phyloP scores from a whole-genome alignment of 2,329 filamentous ascomycete species.

The Grosmannia clavigera region DNA sequence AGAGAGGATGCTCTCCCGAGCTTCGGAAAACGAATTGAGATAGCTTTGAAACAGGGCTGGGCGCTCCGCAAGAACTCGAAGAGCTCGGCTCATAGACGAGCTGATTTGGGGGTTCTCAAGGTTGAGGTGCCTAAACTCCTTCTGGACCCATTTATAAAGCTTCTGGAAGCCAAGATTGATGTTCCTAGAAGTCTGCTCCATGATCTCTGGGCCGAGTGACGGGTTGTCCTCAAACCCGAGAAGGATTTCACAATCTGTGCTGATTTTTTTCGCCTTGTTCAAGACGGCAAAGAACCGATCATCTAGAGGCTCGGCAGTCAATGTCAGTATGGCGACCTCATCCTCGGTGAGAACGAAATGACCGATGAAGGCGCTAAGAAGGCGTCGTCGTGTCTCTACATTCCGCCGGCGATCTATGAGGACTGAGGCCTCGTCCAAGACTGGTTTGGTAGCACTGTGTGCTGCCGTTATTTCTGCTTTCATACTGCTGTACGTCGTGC shows the following conservation, averaged over 20 bases:
- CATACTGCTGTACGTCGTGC: conserved; percentile 70
- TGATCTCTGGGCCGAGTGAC: conserved; percentile 73
- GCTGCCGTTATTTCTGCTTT: conserved; percentile 64
- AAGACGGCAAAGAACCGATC: conserved; percentile 73
- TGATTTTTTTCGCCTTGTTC: conserved; percentile 71
- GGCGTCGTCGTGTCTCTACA: conserved; percentile 65
- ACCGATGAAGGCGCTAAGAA: conserved; percentile 63
- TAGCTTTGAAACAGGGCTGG: conserved; percentile 88
- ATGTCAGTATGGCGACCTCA: conserved; percentile 63
- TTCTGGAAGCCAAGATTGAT: conserved; percentile 90
- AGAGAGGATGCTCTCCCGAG: conserved; percentile 72
- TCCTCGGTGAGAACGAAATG: conserved; percentile 80
- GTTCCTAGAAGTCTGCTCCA: conserved; percentile 79
- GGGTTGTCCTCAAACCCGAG: conserved; percentile 90
- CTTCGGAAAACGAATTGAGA: conserved; percentile 84
- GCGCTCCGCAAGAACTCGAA: conserved; percentile 78
- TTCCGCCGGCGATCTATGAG: conserved; percentile 62
- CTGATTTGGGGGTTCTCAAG: conserved; percentile 91
- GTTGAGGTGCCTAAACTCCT: conserved; percentile 83
- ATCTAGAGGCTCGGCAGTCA: conserved; percentile 69
- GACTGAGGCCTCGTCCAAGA: conserved; percentile 63
- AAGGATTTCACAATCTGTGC: conserved; percentile 76
- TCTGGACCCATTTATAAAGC: conserved; percentile 87
- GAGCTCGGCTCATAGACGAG: conserved; percentile 66
- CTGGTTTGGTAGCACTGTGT: conserved; percentile 58